phyloP scores from a whole-genome alignment of 1,284 basidiomycete genomes.

The Paramarasmius palmivorus region DNA sequence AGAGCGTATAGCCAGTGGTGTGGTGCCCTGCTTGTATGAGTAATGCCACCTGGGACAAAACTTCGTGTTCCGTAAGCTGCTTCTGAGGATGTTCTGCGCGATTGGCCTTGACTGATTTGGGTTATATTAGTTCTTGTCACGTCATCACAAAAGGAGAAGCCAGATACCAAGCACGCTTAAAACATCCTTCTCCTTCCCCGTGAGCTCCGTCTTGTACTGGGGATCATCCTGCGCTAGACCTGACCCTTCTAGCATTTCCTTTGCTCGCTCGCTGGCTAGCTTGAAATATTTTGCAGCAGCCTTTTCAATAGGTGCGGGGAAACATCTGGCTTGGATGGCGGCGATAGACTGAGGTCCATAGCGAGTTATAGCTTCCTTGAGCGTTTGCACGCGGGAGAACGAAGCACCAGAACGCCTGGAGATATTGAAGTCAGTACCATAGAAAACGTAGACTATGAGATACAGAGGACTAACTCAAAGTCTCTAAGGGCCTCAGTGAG shows the following conservation, averaged over 20 bases:
- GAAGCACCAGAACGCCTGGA: neutral
- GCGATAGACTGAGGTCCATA: no score
- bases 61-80: conserved; percentile 22
- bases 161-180: conserved; percentile 25
- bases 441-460: neutral
- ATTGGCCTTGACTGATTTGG: conserved; percentile 19
- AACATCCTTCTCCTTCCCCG: conserved; percentile 19
- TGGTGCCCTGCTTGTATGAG: conserved; percentile 23
- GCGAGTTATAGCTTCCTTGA: no score
- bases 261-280: no score
- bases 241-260: neutral
- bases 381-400: neutral
- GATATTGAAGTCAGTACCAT: no score
- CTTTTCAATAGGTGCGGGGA: no score
- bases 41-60: conserved; percentile 24
- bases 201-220: neutral
- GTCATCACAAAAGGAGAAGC: no score
- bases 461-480: neutral
- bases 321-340: no score
- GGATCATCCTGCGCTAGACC: neutral
- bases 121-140: neutral
- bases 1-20: conserved; percentile 23
- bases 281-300: no score
- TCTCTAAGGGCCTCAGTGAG: neutral
- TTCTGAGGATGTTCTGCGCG: conserved; percentile 17